phyloP scores from a whole-genome alignment of 257 asterid species.

The Cynanchum wilfordii region DNA sequence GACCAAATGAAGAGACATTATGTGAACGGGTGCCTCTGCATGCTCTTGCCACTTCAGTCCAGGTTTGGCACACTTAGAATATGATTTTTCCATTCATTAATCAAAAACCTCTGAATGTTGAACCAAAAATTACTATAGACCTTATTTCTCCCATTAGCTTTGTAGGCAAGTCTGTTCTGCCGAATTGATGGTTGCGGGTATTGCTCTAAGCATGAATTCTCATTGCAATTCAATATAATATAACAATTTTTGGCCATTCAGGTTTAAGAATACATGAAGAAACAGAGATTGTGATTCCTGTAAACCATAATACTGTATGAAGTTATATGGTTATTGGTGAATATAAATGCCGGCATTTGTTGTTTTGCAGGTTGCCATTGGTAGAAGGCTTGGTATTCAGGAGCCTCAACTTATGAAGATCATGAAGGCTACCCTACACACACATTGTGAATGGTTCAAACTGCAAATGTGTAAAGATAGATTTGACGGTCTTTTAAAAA shows the following conservation, averaged over 20 bases:
- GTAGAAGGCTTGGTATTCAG: constrained; percentile 74
- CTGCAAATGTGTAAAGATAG: constrained; percentile 96
- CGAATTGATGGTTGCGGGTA: not conserved
- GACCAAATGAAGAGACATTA: constrained; percentile 63
- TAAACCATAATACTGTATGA: not conserved
- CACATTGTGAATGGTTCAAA: constrained; percentile 93
- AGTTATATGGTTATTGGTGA: not conserved
- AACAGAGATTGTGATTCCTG: not conserved
- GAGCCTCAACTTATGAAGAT: constrained; percentile 98
- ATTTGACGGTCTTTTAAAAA: constrained; percentile 76
- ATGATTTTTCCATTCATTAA: not conserved
- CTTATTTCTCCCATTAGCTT: not conserved
- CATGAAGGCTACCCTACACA: constrained; percentile 60
- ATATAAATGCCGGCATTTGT: not conserved
- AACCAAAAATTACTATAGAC: not conserved
- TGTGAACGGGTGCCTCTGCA: constrained; percentile 51
- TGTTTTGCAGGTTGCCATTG: constrained; percentile 70
- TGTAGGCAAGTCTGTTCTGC: not conserved
- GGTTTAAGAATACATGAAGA: not conserved
- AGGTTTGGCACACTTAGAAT: constrained; percentile 42
- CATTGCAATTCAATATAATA: not conserved
- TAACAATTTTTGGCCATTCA: not conserved
- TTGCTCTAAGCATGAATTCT: not conserved
- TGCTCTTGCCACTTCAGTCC: constrained; percentile 90
- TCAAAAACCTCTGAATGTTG: not conserved